These are phyloP conservation scores for Beta corolliflora DNA, from an alignment of 179 eudicot species.

Conservation along the genomic window DNA sequence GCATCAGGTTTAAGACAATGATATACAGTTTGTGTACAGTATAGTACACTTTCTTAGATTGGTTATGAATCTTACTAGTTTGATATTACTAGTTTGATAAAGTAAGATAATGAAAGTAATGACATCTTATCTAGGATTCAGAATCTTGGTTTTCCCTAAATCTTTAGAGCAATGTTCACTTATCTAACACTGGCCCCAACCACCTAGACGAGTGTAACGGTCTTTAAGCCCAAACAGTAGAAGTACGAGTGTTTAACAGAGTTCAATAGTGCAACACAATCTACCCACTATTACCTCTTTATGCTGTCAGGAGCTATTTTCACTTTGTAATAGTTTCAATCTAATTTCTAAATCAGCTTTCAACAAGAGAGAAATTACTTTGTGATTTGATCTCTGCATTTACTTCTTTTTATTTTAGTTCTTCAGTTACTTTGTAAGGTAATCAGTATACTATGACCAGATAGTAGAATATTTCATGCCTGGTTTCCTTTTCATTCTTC, in stretches of 20 bases:
- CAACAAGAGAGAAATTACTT: background rate
- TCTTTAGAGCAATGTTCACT: too few species aligned
- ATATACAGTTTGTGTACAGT: too few species aligned
- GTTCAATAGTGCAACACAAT: background rate
- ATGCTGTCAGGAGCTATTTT: constrained; percentile 57
- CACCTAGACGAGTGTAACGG: background rate
- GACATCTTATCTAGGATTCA: too few species aligned
- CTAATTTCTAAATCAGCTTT: constrained; percentile 51
- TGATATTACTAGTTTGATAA: too few species aligned
- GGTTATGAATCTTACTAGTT: too few species aligned
- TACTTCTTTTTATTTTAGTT: background rate
- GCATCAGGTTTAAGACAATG: too few species aligned
- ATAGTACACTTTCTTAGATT: too few species aligned
- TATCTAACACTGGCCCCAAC: background rate
- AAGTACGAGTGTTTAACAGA: background rate
- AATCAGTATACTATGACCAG: background rate
- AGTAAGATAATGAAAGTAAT: too few species aligned
- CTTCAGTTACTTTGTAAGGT: background rate
- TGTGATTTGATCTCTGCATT: background rate
- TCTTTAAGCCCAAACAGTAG: background rate
- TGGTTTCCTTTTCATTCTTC: background rate
- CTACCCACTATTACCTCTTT: constrained; percentile 55
- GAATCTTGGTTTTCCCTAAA: too few species aligned
- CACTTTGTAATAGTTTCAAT: constrained; percentile 46
- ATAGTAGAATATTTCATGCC: background rate